Conservation (phyloP, 2,329 filamentous ascomycete genomes). For the Paracorniculantispora psalliotae region DNA sequence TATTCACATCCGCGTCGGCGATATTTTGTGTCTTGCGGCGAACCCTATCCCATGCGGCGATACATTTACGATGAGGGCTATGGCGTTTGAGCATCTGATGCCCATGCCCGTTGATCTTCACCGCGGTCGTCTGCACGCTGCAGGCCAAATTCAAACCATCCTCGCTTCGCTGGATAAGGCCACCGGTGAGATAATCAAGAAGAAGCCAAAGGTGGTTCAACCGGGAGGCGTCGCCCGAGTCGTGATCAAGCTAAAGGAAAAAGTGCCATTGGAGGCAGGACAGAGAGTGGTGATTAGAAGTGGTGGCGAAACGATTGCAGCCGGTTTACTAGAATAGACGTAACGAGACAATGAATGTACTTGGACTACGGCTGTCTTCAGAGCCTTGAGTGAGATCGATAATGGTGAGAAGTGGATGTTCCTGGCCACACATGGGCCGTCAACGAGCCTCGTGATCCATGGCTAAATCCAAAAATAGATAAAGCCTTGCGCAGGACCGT, state of each 20-base stretch:
- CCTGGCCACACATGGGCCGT: too few species aligned
- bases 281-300: slow-evolving; percentile 76
- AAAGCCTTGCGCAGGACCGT: too few species aligned
- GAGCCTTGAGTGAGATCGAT: background rate
- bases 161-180: slow-evolving; percentile 72
- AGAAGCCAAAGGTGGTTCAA: slow-evolving; percentile 78
- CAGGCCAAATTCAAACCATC: slow-evolving; percentile 69
- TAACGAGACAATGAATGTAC: slow-evolving; percentile 9
- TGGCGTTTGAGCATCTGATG: slow-evolving; percentile 85
- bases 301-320: slow-evolving; percentile 79
- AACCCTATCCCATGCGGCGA: slow-evolving; percentile 66
- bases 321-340: slow-evolving; percentile 70
- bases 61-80: slow-evolving; percentile 73
- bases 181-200: slow-evolving; percentile 70
- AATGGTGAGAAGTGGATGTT: too few species aligned
- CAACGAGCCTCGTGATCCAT: background rate
- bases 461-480: too few species aligned
- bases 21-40: slow-evolving; percentile 72
- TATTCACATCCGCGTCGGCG: slow-evolving; percentile 74
- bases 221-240: slow-evolving; percentile 74
- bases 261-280: slow-evolving; percentile 74
- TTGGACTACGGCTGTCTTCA: background rate
- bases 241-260: slow-evolving; percentile 65
- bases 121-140: slow-evolving; percentile 72
- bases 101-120: slow-evolving; percentile 89